A percentile compares a stretch with the other conserved stretches of the same genome.
Evolutionary conservation across 129 eudicot species (phyloP).

Genomic region (Flaveria ramosissima): DNA sequence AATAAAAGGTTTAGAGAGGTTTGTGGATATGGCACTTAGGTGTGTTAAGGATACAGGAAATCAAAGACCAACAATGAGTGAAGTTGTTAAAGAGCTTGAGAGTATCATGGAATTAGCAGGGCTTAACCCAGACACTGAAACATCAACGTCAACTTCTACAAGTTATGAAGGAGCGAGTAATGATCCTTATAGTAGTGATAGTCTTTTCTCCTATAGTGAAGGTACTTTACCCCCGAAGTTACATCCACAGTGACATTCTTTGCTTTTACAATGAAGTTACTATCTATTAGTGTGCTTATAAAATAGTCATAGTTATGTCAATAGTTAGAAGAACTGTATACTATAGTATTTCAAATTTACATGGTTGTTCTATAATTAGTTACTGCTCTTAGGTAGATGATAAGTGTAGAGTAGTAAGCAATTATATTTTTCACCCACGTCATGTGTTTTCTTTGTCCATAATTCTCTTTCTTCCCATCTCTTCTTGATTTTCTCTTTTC

Average conservation of each 20-base stretch:
- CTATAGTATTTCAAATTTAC: too few species aligned
- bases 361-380: too few species aligned
- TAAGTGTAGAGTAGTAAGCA: too few species aligned
- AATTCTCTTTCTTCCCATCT: too few species aligned
- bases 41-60: conserved; percentile 59
- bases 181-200: conserved; percentile 41
- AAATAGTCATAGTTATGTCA: background rate
- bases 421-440: too few species aligned
- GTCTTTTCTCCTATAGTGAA: conserved; percentile 4
- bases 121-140: conserved; percentile 32
- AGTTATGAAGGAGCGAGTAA: conserved; percentile 27
- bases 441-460: too few species aligned
- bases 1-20: conserved; percentile 47
- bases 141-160: conserved; percentile 35
- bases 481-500: too few species aligned
- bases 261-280: background rate
- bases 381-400: too few species aligned
- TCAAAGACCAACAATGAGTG: conserved; percentile 18
- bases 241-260: background rate
- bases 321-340: background rate
- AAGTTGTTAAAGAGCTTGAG: background rate
- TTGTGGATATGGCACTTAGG: conserved; percentile 53
- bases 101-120: conserved; percentile 48
- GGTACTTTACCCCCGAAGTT: background rate
- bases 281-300: background rate